Evolutionary conservation across 192 early-diverging fungal species (phyloP), one percentile per base, ranked within the genome.

Genomic region (Rhizophagus sp.): DNA sequence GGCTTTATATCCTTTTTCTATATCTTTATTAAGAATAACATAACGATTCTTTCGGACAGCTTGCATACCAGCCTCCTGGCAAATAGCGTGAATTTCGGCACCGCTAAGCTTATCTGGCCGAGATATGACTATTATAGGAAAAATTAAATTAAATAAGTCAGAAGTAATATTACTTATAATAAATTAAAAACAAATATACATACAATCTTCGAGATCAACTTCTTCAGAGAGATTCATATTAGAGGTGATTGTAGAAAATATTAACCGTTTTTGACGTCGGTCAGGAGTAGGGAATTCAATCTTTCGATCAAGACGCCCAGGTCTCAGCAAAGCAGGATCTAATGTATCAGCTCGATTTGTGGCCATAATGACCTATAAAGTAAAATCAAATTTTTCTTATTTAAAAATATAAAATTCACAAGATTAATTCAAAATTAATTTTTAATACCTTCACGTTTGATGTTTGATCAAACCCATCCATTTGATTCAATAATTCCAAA

Each of bases 241-340:
- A 68, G 91, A 83, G 19, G 96, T 99, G 70, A 97, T 90, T n/a
- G 97, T 97, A 77, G 92, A 90, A 88, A 99, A 98, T 73, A 99
- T 97, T 78, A 97, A 88, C 25, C 98, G 94, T 88, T 99, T 99
- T 82, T 97, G 97, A 73, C 96, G 94, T 72, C 96, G 91, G 86
- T 99, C 98, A 13, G 98, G 98, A 47, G 93, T 94, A 67, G 98
- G 98, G 89, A 99, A 99, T 87, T 99, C 98, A 81, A 99, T 98
- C 84, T 99, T 99, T 79, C 98, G 90, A 81, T 99, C 98, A 80
- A 99, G 84, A 80, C 98, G 94, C 50, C 97, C 98, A 22, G 98
- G 98, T 81, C 98, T 94, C 77, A 99, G 85, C 77, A 99, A 91
- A 7, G 97, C 97, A 47, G 98, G 98, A 85, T 99, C 98, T 34